Evolutionary conservation across 2,329 filamentous ascomycete species (phyloP), one percentile per base, ranked within the genome.

Genomic region (Ilyonectria sp.): DNA sequence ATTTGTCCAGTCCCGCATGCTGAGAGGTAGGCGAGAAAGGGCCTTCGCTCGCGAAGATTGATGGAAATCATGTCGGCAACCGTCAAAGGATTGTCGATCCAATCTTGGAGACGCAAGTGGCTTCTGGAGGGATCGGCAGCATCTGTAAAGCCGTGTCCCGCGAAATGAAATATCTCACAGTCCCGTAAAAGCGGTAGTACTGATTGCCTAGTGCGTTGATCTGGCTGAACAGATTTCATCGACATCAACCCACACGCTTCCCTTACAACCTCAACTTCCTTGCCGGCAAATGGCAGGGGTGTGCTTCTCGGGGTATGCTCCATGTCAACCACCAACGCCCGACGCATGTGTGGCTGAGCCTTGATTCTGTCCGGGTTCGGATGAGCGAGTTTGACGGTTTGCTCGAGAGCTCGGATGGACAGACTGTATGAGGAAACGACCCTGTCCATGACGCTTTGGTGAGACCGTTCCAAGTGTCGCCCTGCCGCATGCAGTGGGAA

Each of bases 111-210:
- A 37, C 64, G 29, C 10, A 73, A 44, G 10, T 13, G n/a, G 37
- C 69, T 71, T 43, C 64, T n/a, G 1, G 55, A 61, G 0, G 71
- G 69, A 29, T 73, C 58, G 6, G 19, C 4, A 0, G 21, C 15
- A 13, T 61, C 21, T 1, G 47, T 37, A 13, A 21, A 17, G 2
- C 79, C 82, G 60, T 83, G 82, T 8, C 83, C 79, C 1, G 83
- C 82, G 58, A 85, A 85, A 64, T 84, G 82, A 63, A 83, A 81
- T 6, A 84, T 78, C 15, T 74, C 68, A 69, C 77, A 80, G 0
- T 29, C 54, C 3, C 26, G 52, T 4, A 83, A 61, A 4, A 63
- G 47, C 1, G 21, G 10, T 1, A 80, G 5, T 2, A 82, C 65
- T 10, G 35, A 37, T 6, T 79, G 73, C 11, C 67, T 53, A 33